Conservation (phyloP, 441 rosid species). For the Gossypium davidsonii region DNA sequence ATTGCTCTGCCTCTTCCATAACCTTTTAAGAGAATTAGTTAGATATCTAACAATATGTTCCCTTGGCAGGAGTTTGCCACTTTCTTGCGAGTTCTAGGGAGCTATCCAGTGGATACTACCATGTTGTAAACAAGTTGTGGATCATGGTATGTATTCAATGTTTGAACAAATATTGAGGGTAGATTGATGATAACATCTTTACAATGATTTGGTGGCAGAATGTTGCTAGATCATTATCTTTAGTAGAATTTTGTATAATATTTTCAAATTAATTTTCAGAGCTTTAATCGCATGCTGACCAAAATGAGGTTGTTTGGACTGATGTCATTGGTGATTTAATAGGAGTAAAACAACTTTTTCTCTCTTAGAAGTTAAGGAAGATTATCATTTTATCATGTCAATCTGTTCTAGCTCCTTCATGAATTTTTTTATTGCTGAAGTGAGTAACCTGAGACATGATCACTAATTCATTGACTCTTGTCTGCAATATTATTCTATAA, state of each 20-base stretch:
- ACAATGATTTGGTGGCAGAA: not conserved
- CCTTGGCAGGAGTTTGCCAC: slow-evolving; percentile 82
- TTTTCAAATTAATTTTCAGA: not conserved
- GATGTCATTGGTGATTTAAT: not conserved
- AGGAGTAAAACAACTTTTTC: not conserved
- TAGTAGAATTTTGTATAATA: not conserved
- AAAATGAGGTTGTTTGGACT: not conserved
- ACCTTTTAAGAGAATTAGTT: not conserved
- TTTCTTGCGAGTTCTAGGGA: slow-evolving; percentile 88
- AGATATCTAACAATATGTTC: not conserved
- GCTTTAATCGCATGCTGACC: not conserved
- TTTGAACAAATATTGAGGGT: not conserved
- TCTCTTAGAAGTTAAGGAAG: not conserved
- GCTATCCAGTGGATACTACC: slow-evolving; percentile 85
- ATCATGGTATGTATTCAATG: not conserved
- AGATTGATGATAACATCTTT: not conserved
- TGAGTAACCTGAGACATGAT: not conserved
- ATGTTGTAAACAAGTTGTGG: slow-evolving; percentile 39
- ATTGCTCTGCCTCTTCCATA: slow-evolving; percentile 11
- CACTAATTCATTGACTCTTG: not conserved
- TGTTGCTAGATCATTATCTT: not conserved
- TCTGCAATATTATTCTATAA: not conserved
- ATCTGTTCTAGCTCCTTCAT: not conserved
- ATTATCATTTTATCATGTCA: not conserved
- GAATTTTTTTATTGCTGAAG: not conserved